These are phyloP conservation scores for Sarocladiaceae sp. DNA, from an alignment of 2,329 filamentous ascomycete species.

Conservation along the genomic window DNA sequence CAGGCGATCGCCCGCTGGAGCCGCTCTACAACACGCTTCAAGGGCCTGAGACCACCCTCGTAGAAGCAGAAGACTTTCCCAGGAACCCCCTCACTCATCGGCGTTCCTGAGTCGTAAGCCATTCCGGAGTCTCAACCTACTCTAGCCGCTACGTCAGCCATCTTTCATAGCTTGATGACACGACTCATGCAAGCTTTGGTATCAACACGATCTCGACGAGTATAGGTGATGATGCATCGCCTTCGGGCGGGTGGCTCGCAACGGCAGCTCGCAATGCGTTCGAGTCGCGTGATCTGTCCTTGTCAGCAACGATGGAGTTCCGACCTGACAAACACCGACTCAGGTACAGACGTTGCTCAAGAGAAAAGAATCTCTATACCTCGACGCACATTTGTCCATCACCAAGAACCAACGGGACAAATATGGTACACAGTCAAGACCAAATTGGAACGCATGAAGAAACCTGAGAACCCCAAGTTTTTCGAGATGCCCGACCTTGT, in stretches of 20 bases:
- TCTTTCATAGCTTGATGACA: neutral
- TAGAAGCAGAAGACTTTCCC: neutral
- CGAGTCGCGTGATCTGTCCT: neutral
- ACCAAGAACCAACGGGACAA: neutral
- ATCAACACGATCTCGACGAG: neutral
- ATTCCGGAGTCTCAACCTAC: neutral
- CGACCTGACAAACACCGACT: neutral
- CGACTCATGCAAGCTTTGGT: neutral
- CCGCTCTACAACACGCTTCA: neutral
- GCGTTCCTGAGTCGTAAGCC: neutral
- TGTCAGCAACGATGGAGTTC: neutral
- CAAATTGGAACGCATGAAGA: neutral
- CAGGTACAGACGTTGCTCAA: neutral
- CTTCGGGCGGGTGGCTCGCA: neutral
- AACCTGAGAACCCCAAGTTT: slow-evolving; percentile 21
- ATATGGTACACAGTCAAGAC: slow-evolving; percentile 10
- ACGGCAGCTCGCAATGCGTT: neutral
- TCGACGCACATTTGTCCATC: neutral
- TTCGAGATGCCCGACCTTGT: slow-evolving; percentile 38
- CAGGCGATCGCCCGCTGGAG: slow-evolving; percentile 8
- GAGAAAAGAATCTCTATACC: neutral
- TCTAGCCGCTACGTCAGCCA: neutral
- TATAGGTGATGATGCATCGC: neutral
- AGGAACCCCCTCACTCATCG: neutral
- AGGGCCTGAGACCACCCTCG: neutral